These are phyloP conservation scores for Dissoconium aciculare DNA, from an alignment of 2,329 filamentous ascomycete species.

Conservation along the genomic window DNA sequence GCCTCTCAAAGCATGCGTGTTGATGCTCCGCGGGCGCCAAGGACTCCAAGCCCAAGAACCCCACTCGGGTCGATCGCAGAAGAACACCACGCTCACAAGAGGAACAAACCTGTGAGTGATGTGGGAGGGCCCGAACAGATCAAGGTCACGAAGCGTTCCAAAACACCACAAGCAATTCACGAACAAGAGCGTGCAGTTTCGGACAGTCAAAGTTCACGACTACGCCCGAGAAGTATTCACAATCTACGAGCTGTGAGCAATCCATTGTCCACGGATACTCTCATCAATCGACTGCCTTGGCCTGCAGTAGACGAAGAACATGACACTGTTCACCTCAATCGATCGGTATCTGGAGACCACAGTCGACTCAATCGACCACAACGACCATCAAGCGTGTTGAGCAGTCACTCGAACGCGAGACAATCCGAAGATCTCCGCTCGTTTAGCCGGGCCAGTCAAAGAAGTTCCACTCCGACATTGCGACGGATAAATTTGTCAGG, in stretches of 20 bases:
- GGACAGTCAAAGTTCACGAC: background rate
- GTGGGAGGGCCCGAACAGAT: slow-evolving; percentile 29
- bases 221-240: slow-evolving; percentile 4
- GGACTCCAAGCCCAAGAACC: slow-evolving; percentile 15
- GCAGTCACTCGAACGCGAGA: slow-evolving; percentile 29
- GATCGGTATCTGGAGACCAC: slow-evolving; percentile 18
- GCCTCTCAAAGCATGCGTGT: too few relatives aligned
- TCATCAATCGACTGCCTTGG: slow-evolving; percentile 24
- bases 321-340: slow-evolving; percentile 30
- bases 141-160: slow-evolving; percentile 28
- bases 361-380: slow-evolving; percentile 18
- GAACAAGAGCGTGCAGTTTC: slow-evolving; percentile 17
- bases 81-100: slow-evolving; percentile 22
- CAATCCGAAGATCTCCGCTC: slow-evolving; percentile 39
- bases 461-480: slow-evolving; percentile 51
- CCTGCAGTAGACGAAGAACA: slow-evolving; percentile 33
- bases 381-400: slow-evolving; percentile 29
- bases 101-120: slow-evolving; percentile 29
- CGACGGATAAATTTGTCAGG: slow-evolving; percentile 57
- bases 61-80: slow-evolving; percentile 34
- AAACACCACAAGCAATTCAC: slow-evolving; percentile 29
- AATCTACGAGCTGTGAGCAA: slow-evolving; percentile 11
- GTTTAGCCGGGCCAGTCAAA: slow-evolving; percentile 45
- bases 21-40: too few relatives aligned
- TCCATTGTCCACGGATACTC: slow-evolving; percentile 21